These are phyloP conservation scores for Boletus pseudo-olivaceus DNA, from an alignment of 768 basidiomycete genomes.

Conservation along the genomic window DNA sequence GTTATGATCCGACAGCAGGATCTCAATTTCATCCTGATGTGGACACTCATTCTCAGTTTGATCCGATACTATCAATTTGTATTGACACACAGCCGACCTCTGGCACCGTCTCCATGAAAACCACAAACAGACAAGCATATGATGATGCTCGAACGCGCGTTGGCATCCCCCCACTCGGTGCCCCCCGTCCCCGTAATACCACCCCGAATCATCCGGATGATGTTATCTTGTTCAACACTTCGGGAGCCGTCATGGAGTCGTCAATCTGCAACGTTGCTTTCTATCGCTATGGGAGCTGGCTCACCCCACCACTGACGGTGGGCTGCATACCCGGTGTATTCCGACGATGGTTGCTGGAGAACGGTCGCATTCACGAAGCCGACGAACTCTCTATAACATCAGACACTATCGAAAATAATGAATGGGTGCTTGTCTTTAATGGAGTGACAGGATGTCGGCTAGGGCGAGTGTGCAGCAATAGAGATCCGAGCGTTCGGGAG, in stretches of 20 bases:
- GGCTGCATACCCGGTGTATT: slow-evolving; percentile 75
- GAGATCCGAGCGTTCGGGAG: background rate
- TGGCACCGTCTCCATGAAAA: slow-evolving; percentile 60
- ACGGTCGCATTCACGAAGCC: slow-evolving; percentile 53
- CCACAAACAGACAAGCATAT: slow-evolving; percentile 59
- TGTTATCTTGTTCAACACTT: slow-evolving; percentile 60
- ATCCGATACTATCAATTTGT: slow-evolving; percentile 42
- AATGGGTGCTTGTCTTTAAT: slow-evolving; percentile 69
- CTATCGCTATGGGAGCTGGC: slow-evolving; percentile 52
- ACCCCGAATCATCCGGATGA: slow-evolving; percentile 38
- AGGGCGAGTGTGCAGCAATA: slow-evolving; percentile 32
- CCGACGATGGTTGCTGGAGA: slow-evolving; percentile 65
- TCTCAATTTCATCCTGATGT: slow-evolving; percentile 35
- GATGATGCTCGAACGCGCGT: slow-evolving; percentile 59
- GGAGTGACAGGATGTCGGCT: slow-evolving; percentile 67
- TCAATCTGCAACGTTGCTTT: slow-evolving; percentile 73
- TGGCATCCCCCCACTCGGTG: slow-evolving; percentile 36
- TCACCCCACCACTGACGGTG: slow-evolving; percentile 56
- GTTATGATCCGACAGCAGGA: slow-evolving; percentile 38
- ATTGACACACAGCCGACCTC: slow-evolving; percentile 56
- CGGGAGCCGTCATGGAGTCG: slow-evolving; percentile 54
- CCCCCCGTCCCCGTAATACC: background rate
- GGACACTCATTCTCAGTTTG: slow-evolving; percentile 25
- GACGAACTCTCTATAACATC: slow-evolving; percentile 39
- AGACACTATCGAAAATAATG: slow-evolving; percentile 46